Conservation (phyloP, 176 grass and related monocot genomes). For the maize (Zea mays) region Zm-B73-REFERENCE-NAM-5.0 NC_050102.1:137424501-137425000, state of each 20-base stretch:
- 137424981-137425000: not conserved
- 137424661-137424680: too few species aligned
- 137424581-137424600: constrained; percentile 22
- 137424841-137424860: not conserved
- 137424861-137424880: not conserved
- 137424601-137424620: not conserved
- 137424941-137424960: not conserved
- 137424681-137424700: too few species aligned
- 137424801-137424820: not conserved
- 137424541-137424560: constrained; percentile 30
- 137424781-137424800: not conserved
- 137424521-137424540: constrained; percentile 29
- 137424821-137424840: not conserved
- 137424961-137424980: not conserved
- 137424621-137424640: too few species aligned
- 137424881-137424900: not conserved
- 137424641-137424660: too few species aligned
- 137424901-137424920: not conserved
- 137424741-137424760: not conserved
- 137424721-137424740: too few species aligned
- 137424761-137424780: not conserved
- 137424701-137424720: too few species aligned
- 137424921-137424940: not conserved
- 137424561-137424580: constrained; percentile 32
- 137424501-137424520: constrained; percentile 3